phyloP scores from a whole-genome alignment of 2,329 filamentous ascomycete species.

The Magnaporthales sp. region DNA sequence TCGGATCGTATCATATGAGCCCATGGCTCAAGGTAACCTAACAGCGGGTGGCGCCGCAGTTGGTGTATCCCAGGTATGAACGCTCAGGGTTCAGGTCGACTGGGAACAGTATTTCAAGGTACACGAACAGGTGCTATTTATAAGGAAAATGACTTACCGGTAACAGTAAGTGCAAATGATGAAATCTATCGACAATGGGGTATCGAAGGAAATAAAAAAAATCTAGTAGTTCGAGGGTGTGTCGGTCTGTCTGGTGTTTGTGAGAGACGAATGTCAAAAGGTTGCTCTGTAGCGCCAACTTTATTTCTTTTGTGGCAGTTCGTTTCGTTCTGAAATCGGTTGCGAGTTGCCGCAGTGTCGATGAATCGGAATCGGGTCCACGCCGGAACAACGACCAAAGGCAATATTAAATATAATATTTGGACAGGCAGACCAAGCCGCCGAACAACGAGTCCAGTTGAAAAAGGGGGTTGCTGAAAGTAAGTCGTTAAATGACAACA shows the following conservation, averaged over 20 bases:
- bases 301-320: neutral
- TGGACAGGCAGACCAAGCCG: neutral
- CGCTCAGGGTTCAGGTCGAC: neutral
- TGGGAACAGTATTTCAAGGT: neutral
- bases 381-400: neutral
- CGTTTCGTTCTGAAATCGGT: neutral
- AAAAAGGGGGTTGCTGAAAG: neutral
- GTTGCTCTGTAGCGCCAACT: slow-evolving; percentile 1
- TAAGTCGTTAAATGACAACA: neutral
- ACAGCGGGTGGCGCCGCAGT: neutral
- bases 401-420: neutral
- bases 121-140: neutral
- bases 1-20: neutral
- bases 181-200: slow-evolving; percentile 5
- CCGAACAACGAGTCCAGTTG: neutral
- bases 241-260: neutral
- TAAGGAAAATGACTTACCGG: neutral
- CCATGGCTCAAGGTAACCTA: neutral
- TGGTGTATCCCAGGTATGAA: neutral
- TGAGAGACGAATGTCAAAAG: neutral
- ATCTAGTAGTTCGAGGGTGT: slow-evolving; percentile 3
- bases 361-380: neutral
- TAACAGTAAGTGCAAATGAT: neutral
- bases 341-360: neutral
- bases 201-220: slow-evolving; percentile 6